A percentile compares a stretch with the other conserved stretches of the same genome.
Evolutionary conservation across 805 yeast genomes (phyloP).

Genomic region (Wickerhamiella lipophila): DNA sequence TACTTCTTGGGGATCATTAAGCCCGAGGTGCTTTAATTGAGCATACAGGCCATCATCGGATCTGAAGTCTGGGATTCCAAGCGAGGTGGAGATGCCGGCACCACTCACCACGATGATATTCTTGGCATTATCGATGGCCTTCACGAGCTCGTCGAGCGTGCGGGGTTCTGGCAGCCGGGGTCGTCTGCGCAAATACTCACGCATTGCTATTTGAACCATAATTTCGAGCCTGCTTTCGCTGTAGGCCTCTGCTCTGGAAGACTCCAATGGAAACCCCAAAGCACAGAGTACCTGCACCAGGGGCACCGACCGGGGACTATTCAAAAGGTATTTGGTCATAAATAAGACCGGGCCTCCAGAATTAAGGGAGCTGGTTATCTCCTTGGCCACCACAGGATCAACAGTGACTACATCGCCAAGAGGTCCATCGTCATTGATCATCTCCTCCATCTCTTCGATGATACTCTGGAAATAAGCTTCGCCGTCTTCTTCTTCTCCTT

Average conservation of each 20-base stretch:
- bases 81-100: slow-evolving; percentile 81
- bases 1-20: slow-evolving; percentile 83
- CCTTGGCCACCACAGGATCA: slow-evolving; percentile 34
- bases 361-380: slow-evolving; percentile 44
- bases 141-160: slow-evolving; percentile 46
- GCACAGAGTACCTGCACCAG: slow-evolving; percentile 44
- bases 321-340: slow-evolving; percentile 48
- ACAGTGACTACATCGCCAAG: slow-evolving; percentile 17
- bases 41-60: slow-evolving; percentile 79
- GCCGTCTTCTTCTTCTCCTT: slow-evolving; percentile 13
- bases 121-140: slow-evolving; percentile 40
- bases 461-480: slow-evolving; percentile 18
- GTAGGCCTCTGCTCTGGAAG: slow-evolving; percentile 15
- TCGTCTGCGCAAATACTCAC: slow-evolving; percentile 17
- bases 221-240: slow-evolving; percentile 17
- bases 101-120: slow-evolving; percentile 72
- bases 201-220: slow-evolving; percentile 21
- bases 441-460: slow-evolving; percentile 20
- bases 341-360: slow-evolving; percentile 48
- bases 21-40: slow-evolving; percentile 50
- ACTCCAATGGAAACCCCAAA: slow-evolving; percentile 45
- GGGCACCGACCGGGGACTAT: slow-evolving; percentile 35
- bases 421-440: slow-evolving; percentile 16
- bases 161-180: slow-evolving; percentile 20
- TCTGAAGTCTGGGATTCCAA: slow-evolving; percentile 88